These are phyloP conservation scores for Chalara sp. DNA, from an alignment of 2,329 filamentous ascomycete species.

Conservation along the genomic window DNA sequence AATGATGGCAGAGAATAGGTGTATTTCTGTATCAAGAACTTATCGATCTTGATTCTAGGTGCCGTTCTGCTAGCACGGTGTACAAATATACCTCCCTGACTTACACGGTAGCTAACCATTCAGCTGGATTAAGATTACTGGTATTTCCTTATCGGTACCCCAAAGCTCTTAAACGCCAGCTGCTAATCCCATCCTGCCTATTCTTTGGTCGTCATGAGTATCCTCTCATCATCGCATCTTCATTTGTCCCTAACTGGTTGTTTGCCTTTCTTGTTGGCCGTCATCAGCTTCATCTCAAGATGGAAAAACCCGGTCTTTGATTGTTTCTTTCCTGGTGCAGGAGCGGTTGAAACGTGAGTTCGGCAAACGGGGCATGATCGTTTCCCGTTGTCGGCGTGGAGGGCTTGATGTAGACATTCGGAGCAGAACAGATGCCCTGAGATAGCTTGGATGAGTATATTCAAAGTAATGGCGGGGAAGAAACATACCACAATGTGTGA, in stretches of 20 bases:
- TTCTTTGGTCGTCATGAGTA: background rate
- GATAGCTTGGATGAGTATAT: constrained; percentile 8
- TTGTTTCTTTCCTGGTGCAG: constrained; percentile 31
- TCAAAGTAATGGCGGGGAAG: background rate
- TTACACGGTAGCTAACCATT: no score
- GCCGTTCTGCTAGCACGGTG: no score
- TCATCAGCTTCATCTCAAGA: constrained; percentile 57
- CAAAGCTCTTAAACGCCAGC: background rate
- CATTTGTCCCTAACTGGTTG: constrained; percentile 15
- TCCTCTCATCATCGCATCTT: background rate
- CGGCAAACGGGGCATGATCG: constrained; percentile 57
- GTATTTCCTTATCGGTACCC: background rate
- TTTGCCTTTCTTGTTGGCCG: constrained; percentile 46
- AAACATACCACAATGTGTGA: constrained; percentile 59
- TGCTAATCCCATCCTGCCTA: background rate
- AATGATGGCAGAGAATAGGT: no score
- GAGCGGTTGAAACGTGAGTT: constrained; percentile 43
- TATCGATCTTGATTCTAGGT: no score
- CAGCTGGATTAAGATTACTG: background rate
- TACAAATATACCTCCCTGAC: no score
- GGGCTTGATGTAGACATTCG: constrained; percentile 53
- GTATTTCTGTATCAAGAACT: no score
- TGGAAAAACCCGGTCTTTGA: constrained; percentile 45
- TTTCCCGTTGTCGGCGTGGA: constrained; percentile 48
- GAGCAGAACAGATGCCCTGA: constrained; percentile 59